A percentile compares a stretch with the other conserved stretches of the same genome.
phyloP scores from a whole-genome alignment of 108 stramenopile species.

The Cyclotella atomus region DNA sequence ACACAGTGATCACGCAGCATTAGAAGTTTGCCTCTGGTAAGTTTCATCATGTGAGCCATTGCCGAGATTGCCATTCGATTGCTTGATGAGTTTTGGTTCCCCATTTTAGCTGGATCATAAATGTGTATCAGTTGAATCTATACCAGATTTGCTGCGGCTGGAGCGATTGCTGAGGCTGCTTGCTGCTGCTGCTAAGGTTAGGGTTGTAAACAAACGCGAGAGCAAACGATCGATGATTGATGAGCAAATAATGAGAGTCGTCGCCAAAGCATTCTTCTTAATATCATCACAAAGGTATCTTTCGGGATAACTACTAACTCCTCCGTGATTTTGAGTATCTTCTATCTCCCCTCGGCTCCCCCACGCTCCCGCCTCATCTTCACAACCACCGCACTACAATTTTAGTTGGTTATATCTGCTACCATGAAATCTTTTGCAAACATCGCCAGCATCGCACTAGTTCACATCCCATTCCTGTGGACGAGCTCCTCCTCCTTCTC shows the following conservation, averaged over 20 bases:
- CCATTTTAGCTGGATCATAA: slow-evolving; percentile 22
- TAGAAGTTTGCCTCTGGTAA: slow-evolving; percentile 30
- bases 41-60: slow-evolving; percentile 41
- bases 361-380: too few relatives aligned
- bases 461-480: slow-evolving; percentile 16
- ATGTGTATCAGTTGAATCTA: too few relatives aligned
- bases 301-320: background rate
- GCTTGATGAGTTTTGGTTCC: slow-evolving; percentile 20
- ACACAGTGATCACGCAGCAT: slow-evolving; percentile 32
- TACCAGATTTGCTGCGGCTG: too few relatives aligned
- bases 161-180: too few relatives aligned
- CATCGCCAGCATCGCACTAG: slow-evolving; percentile 7
- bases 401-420: too few relatives aligned
- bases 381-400: too few relatives aligned
- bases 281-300: background rate
- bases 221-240: slow-evolving; percentile 10
- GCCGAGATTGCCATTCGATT: slow-evolving; percentile 39
- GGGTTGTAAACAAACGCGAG: background rate
- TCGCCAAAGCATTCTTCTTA: background rate
- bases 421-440: background rate
- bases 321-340: too few relatives aligned
- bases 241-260: too few relatives aligned
- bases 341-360: too few relatives aligned
- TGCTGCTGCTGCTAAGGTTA: too few relatives aligned
- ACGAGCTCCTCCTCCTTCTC: slow-evolving; percentile 13